Base-by-base conservation (phyloP, 2,329 filamentous ascomycete species). In the Penicillium griseofulvum region DNA sequence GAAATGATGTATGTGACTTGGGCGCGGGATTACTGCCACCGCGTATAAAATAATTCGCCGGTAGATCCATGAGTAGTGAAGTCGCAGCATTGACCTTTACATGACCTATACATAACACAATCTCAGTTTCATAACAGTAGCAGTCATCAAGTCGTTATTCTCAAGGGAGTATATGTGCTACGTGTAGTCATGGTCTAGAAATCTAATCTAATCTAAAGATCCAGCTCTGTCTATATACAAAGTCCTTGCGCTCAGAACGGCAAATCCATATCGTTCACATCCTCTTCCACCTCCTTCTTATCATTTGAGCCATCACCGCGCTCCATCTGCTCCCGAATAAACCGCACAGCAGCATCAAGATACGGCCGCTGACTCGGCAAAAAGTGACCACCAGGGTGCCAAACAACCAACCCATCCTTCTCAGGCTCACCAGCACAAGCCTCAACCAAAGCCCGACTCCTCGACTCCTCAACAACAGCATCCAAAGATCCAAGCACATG, bases 331-430 rank as follows among this genome's bases (percentile, higher is more conserved):
- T 82, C 80, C 64, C 77, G 80, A 45, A 94, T 84, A 68, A 92
- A 96, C 0, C 81, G 84, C 5, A 88, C 86, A 61, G 95, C 74
- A 31, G 87, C 87, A 78, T 87, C 87, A 19, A 87, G 84, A 82
- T 88, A 94, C 63, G 91, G 88, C 76, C 88, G 90, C 63, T 87
- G 85, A 56, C 91, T 86, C 0, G 93, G 93, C 67, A 97, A 83
- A 68, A 96, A 91, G 72, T 97, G 93, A 0, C 92, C 92, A 8
- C 93, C 93, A 1, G 93, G 92, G 73, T 96, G 91, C 65, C 88
- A 84, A 49, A 88, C 79, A 49, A 84, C 79, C 63, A 76, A 81
- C 41, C 73, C 76, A 52, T 80, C 78, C 42, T 69, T 74, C 62
- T 82, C 64, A 68, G 60, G 84, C 78, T 68, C 79, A 43, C 79